Percentiles rank a stretch among this genome's conserved stretches.
Evolutionary conservation across 805 yeast genomes (phyloP).

Genomic region (Wickerhamiella musiphila): DNA sequence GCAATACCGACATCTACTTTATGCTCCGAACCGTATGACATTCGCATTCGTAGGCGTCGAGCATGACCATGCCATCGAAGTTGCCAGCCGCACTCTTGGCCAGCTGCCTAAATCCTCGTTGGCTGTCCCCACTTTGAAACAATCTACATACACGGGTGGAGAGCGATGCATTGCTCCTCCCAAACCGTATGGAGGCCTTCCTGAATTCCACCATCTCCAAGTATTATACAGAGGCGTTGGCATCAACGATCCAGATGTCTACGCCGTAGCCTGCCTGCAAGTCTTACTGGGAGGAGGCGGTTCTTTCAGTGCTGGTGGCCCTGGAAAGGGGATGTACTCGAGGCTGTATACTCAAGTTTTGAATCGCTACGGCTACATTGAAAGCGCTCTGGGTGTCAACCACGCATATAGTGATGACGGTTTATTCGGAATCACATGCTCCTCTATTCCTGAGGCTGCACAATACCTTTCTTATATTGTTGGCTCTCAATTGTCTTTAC

Average conservation of each 20-base stretch:
- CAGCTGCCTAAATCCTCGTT: constrained; percentile 28
- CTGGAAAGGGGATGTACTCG: constrained; percentile 98
- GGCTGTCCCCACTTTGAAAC: constrained; percentile 11
- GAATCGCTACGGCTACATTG: constrained; percentile 82
- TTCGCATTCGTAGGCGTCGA: constrained; percentile 78
- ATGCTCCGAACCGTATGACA: constrained; percentile 65
- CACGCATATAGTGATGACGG: constrained; percentile 86
- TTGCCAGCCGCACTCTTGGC: constrained; percentile 48
- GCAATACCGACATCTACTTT: constrained; percentile 47
- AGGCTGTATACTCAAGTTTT: constrained; percentile 80
- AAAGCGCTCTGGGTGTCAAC: constrained; percentile 73
- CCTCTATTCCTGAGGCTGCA: constrained; percentile 77
- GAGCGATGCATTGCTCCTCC: constrained; percentile 36
- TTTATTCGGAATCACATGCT: constrained; percentile 70
- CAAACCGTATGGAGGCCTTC: constrained; percentile 43
- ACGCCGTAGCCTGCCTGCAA: constrained; percentile 79
- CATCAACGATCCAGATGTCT: constrained; percentile 67
- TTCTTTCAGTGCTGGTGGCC: constrained; percentile 96
- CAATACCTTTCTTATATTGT: constrained; percentile 67
- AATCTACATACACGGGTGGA: constrained; percentile 44
- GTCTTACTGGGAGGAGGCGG: constrained; percentile 93
- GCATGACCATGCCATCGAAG: constrained; percentile 46
- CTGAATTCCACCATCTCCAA: constrained; percentile 71
- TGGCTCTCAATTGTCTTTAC: constrained; percentile 39
- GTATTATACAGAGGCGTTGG: constrained; percentile 81